These are phyloP conservation scores for Phoenix dactylifera DNA, from an alignment of 176 grass and related monocot genomes.

Conservation along the genomic window DNA sequence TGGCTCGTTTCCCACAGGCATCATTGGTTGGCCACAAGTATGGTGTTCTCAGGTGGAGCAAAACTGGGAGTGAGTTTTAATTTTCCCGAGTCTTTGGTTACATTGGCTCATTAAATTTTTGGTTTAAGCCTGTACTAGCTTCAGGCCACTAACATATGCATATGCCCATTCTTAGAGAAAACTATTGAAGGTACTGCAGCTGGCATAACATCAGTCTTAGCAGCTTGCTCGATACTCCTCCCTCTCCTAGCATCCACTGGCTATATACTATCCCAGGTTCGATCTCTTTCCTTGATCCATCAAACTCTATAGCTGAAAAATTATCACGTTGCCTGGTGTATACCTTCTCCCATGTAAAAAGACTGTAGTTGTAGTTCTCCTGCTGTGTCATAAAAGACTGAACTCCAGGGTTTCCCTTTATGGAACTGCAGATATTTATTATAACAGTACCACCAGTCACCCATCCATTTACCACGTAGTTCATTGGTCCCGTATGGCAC, in stretches of 20 bases:
- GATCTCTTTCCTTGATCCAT: slow-evolving; percentile 4
- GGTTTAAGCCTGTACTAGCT: not conserved
- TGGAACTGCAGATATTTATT: too few species aligned
- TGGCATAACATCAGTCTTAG: slow-evolving; percentile 81
- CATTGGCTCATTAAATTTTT: too few species aligned
- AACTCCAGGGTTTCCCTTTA: too few species aligned
- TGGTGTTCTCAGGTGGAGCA: slow-evolving; percentile 87
- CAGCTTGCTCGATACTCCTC: slow-evolving; percentile 62
- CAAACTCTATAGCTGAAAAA: not conserved
- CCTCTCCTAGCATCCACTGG: slow-evolving; percentile 72
- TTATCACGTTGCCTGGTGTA: too few species aligned
- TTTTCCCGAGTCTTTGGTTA: slow-evolving; percentile 2
- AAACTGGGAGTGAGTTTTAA: slow-evolving; percentile 70
- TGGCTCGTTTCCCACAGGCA: slow-evolving; percentile 38
- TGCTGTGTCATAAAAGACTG: too few species aligned
- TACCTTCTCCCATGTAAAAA: too few species aligned
- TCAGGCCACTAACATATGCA: not conserved
- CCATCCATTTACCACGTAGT: too few species aligned
- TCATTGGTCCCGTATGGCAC: too few species aligned
- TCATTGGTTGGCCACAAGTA: slow-evolving; percentile 96
- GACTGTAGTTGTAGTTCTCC: too few species aligned
- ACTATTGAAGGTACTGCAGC: slow-evolving; percentile 97
- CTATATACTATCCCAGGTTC: slow-evolving; percentile 86
- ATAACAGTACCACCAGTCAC: too few species aligned
- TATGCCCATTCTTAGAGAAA: slow-evolving; percentile 46